A percentile compares a stretch with the other conserved stretches of the same genome.
These are phyloP conservation scores for Cladosporium sp. DNA, from an alignment of 2,329 filamentous ascomycete species.

Conservation along the genomic window DNA sequence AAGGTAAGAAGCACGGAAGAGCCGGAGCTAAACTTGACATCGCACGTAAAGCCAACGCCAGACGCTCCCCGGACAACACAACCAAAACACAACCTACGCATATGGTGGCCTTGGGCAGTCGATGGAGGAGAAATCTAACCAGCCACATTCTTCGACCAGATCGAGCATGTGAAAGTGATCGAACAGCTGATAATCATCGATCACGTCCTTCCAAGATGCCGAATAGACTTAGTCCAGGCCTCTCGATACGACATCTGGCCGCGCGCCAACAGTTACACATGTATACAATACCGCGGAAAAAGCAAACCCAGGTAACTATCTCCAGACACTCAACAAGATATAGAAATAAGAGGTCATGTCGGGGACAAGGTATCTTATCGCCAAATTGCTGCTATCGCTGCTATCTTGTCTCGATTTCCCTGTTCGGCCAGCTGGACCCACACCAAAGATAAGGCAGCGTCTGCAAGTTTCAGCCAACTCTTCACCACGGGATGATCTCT, in stretches of 20 bases:
- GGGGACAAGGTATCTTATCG: slow-evolving; percentile 1
- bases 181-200: background rate
- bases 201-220: background rate
- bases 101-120: background rate
- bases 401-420: slow-evolving; percentile 6
- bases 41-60: background rate
- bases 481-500: background rate
- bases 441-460: slow-evolving; percentile 16
- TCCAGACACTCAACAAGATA: slow-evolving; percentile 1
- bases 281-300: slow-evolving; percentile 4
- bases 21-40: background rate
- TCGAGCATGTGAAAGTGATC: background rate
- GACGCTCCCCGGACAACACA: background rate
- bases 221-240: background rate
- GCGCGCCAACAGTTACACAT: background rate
- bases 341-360: background rate
- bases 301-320: background rate
- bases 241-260: background rate
- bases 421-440: slow-evolving; percentile 14
- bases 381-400: slow-evolving; percentile 12
- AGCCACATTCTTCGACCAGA: background rate
- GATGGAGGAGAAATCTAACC: background rate
- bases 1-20: slow-evolving; percentile 2
- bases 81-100: background rate
- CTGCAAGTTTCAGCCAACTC: slow-evolving; percentile 11